Conservation (phyloP, 2,329 filamentous ascomycete species). For the Xylariaceae sp. region DNA sequence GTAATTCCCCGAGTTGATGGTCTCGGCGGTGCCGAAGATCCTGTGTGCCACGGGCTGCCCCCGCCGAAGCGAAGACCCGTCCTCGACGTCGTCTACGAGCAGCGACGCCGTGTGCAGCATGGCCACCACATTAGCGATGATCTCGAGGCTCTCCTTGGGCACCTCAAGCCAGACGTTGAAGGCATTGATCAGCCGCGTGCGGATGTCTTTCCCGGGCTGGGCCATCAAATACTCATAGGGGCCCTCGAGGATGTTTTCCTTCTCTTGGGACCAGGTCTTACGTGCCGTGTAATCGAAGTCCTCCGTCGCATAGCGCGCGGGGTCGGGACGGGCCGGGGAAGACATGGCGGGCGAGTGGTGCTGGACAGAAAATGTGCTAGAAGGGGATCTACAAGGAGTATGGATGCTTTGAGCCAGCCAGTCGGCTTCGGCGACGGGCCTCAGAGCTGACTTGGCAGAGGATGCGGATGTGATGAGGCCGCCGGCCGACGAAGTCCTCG, state of each 20-base stretch:
- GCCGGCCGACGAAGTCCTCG: slow-evolving; percentile 64
- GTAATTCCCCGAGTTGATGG: slow-evolving; percentile 88
- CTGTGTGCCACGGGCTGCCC: slow-evolving; percentile 78
- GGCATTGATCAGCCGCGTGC: slow-evolving; percentile 71
- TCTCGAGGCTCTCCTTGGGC: slow-evolving; percentile 61
- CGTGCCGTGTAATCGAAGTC: slow-evolving; percentile 50
- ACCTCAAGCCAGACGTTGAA: slow-evolving; percentile 81
- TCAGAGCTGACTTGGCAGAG: slow-evolving; percentile 42
- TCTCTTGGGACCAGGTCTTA: slow-evolving; percentile 64
- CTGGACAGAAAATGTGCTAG: slow-evolving; percentile 26
- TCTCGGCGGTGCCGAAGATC: slow-evolving; percentile 82
- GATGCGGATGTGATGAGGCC: slow-evolving; percentile 37
- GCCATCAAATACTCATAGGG: slow-evolving; percentile 77
- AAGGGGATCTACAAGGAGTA: slow-evolving; percentile 32
- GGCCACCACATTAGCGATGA: slow-evolving; percentile 75
- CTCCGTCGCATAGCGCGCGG: slow-evolving; percentile 50
- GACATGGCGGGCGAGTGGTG: slow-evolving; percentile 38
- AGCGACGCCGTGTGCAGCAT: slow-evolving; percentile 85
- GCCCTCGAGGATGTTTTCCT: slow-evolving; percentile 72
- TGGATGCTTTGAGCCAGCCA: slow-evolving; percentile 49
- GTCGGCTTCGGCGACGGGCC: slow-evolving; percentile 56
- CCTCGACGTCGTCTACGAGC: slow-evolving; percentile 84
- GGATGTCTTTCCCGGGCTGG: slow-evolving; percentile 81
- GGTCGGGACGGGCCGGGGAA: slow-evolving; percentile 42
- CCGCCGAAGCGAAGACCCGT: slow-evolving; percentile 69